These are phyloP conservation scores for Boletus patriciae DNA, from an alignment of 768 basidiomycete species.

Conservation along the genomic window DNA sequence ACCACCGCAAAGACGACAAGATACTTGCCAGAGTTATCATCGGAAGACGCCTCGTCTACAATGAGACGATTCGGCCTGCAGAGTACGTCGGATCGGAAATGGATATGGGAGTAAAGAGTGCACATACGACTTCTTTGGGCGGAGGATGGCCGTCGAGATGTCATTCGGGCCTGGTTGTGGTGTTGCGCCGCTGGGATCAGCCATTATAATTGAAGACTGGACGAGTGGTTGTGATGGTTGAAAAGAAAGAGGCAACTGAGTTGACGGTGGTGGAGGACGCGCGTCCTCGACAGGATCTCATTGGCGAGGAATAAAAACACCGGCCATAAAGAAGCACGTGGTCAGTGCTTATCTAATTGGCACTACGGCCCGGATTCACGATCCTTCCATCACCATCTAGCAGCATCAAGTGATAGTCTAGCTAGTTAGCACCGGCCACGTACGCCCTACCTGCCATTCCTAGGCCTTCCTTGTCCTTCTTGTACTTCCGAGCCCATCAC, in stretches of 20 bases:
- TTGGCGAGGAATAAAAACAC: conserved; percentile 1
- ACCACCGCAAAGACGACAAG: background rate
- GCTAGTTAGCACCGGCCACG: background rate
- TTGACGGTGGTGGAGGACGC: conserved; percentile 26
- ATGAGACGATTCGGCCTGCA: conserved; percentile 93
- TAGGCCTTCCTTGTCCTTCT: conserved; percentile 10
- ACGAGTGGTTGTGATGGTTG: conserved; percentile 11
- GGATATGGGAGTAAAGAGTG: conserved; percentile 7
- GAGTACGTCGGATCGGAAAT: conserved; percentile 16
- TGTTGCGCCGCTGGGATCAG: conserved; percentile 81
- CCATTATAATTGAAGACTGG: conserved; percentile 40
- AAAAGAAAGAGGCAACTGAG: conserved; percentile 9
- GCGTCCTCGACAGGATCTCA: conserved; percentile 22
- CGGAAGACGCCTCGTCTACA: conserved; percentile 89
- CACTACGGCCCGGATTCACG: conserved; percentile 8
- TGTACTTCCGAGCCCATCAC: conserved; percentile 21
- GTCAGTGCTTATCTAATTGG: conserved; percentile 17
- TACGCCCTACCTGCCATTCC: background rate
- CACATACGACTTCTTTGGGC: conserved; percentile 96
- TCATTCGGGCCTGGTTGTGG: conserved; percentile 88
- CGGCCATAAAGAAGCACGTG: conserved; percentile 12
- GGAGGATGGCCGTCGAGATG: conserved; percentile 89
- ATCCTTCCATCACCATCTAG: conserved; percentile 13
- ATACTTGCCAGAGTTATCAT: conserved; percentile 89
- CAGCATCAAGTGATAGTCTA: background rate